These are phyloP conservation scores for Lentinula novae-zelandiae DNA, from an alignment of 1,284 basidiomycete species.

Conservation along the genomic window DNA sequence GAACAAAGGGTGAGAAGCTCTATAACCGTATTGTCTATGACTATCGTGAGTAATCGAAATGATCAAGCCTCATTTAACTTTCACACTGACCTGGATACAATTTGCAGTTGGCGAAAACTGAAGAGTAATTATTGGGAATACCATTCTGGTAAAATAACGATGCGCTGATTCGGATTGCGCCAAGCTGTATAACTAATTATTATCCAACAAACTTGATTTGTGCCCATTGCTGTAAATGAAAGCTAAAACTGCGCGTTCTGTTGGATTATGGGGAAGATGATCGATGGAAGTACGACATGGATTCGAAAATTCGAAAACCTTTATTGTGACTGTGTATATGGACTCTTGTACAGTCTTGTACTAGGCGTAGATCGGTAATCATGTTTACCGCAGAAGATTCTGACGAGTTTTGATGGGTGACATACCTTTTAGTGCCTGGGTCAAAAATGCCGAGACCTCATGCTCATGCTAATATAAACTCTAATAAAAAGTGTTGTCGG, in stretches of 20 bases:
- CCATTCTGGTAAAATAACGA: neutral
- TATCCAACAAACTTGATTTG: neutral
- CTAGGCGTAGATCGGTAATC: too few species aligned
- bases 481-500: neutral
- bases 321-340: too few species aligned
- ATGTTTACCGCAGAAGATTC: neutral
- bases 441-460: neutral
- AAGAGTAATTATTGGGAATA: neutral
- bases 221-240: neutral
- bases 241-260: too few species aligned
- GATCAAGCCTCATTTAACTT: neutral
- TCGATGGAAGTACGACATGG: too few species aligned
- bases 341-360: too few species aligned
- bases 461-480: neutral
- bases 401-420: neutral
- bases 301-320: too few species aligned
- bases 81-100: neutral
- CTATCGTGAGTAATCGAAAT: conserved; percentile 32
- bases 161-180: neutral
- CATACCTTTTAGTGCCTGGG: neutral
- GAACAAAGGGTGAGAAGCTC: conserved; percentile 36
- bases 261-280: too few species aligned
- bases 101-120: neutral
- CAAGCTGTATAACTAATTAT: neutral
- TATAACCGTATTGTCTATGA: conserved; percentile 46